phyloP scores from a whole-genome alignment of 257 asterid genomes.

The Jacaranda mimosifolia region DNA sequence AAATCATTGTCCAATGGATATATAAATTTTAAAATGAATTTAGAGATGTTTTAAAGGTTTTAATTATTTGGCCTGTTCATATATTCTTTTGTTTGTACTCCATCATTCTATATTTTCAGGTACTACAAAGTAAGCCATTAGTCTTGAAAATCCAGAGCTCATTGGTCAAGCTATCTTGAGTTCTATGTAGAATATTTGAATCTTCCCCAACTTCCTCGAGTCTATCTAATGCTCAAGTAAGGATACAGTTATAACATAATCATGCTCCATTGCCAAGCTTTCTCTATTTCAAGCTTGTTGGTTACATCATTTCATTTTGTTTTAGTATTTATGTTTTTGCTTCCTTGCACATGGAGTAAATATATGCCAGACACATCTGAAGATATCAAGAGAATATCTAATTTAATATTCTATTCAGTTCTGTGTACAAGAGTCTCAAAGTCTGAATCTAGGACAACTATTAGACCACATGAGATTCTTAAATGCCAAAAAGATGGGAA shows the following conservation, averaged over 20 bases:
- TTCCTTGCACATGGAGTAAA: neutral
- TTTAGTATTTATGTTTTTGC: slow-evolving; percentile 13
- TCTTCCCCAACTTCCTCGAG: slow-evolving; percentile 49
- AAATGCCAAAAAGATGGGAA: slow-evolving; percentile 58
- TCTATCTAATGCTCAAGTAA: slow-evolving; percentile 66
- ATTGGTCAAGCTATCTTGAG: slow-evolving; percentile 55
- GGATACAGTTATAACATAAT: slow-evolving; percentile 9
- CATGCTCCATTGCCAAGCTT: slow-evolving; percentile 18
- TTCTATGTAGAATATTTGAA: slow-evolving; percentile 57
- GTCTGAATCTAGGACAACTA: slow-evolving; percentile 63
- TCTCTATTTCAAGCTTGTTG: slow-evolving; percentile 10
- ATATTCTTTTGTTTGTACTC: slow-evolving; percentile 11
- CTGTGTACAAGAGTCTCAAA: slow-evolving; percentile 63
- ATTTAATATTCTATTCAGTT: slow-evolving; percentile 48
- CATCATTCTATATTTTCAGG: slow-evolving; percentile 50
- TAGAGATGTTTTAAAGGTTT: slow-evolving; percentile 20
- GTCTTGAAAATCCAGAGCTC: slow-evolving; percentile 68
- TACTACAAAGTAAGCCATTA: slow-evolving; percentile 70
- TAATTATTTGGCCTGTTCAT: slow-evolving; percentile 14
- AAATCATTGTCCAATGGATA: neutral
- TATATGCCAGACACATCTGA: slow-evolving; percentile 7
- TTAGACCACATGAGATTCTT: slow-evolving; percentile 58
- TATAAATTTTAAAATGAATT: slow-evolving; percentile 1
- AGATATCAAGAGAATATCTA: slow-evolving; percentile 33
- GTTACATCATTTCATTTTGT: slow-evolving; percentile 20